Evolutionary conservation across 345 rosid genomes (phyloP).

Genomic region (Eucalyptus polyanthemos): DNA sequence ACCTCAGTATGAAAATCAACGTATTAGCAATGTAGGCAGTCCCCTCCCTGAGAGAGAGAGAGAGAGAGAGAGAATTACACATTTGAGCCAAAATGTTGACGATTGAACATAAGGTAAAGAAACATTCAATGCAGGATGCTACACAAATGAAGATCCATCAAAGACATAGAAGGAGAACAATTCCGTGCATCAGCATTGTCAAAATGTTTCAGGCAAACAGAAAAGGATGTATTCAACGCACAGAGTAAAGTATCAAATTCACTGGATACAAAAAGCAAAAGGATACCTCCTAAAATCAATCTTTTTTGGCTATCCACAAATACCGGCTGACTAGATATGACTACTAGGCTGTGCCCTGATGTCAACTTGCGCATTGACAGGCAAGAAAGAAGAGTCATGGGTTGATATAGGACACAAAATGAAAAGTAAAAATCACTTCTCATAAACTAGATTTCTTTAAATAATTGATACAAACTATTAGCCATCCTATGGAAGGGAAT

Average conservation of each 20-base stretch:
- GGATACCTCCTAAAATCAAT: neutral
- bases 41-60: slow-evolving; percentile 56
- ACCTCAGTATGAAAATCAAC: slow-evolving; percentile 80
- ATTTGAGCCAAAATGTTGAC: neutral
- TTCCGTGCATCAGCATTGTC: neutral
- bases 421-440: neutral
- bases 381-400: neutral
- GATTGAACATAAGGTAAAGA: neutral
- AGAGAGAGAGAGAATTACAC: neutral
- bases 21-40: slow-evolving; percentile 89
- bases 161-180: neutral
- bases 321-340: neutral
- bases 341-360: neutral
- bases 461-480: neutral
- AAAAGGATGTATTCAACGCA: neutral
- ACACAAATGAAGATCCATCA: neutral
- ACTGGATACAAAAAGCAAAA: neutral
- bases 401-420: neutral
- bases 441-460: neutral
- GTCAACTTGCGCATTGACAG: neutral
- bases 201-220: neutral
- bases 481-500: neutral
- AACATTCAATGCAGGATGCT: neutral
- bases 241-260: neutral
- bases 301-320: neutral